Evolutionary conservation across 768 basidiomycete genomes (phyloP).

Genomic region (Lenzites betulinus): DNA sequence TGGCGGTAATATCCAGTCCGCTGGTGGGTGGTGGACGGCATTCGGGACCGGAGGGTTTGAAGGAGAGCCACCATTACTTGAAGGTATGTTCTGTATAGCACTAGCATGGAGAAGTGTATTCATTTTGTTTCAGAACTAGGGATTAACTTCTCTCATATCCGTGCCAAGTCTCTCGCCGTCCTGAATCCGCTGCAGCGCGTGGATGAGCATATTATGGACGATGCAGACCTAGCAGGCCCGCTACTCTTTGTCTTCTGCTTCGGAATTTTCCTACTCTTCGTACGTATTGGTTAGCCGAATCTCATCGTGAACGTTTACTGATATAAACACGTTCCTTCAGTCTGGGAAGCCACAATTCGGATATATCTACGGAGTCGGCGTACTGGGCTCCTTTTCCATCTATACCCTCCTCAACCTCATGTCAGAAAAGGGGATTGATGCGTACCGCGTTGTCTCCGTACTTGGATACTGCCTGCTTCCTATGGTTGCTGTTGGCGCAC

Average conservation of each 20-base stretch:
- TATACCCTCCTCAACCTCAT: constrained; percentile 96
- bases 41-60: constrained; percentile 96
- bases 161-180: constrained; percentile 91
- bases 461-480: constrained; percentile 96
- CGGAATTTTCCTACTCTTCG: constrained; percentile 88
- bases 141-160: constrained; percentile 96
- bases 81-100: constrained; percentile 57
- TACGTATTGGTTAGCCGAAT: constrained; percentile 43
- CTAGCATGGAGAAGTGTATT: neutral
- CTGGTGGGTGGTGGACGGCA: constrained; percentile 91
- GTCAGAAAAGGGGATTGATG: constrained; percentile 93
- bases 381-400: constrained; percentile 90
- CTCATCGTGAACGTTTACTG: too few species aligned
- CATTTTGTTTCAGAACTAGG: constrained; percentile 71
- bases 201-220: constrained; percentile 96
- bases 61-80: constrained; percentile 91
- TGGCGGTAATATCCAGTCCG: constrained; percentile 72
- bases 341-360: constrained; percentile 98
- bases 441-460: constrained; percentile 92
- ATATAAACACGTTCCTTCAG: constrained; percentile 47
- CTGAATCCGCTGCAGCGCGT: constrained; percentile 86
- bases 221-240: constrained; percentile 96
- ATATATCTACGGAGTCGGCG: constrained; percentile 96
- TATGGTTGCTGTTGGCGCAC: constrained; percentile 91
- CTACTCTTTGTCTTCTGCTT: constrained; percentile 95